Conservation (phyloP, 345 rosid species). For the Eucalyptus polybractea region DNA sequence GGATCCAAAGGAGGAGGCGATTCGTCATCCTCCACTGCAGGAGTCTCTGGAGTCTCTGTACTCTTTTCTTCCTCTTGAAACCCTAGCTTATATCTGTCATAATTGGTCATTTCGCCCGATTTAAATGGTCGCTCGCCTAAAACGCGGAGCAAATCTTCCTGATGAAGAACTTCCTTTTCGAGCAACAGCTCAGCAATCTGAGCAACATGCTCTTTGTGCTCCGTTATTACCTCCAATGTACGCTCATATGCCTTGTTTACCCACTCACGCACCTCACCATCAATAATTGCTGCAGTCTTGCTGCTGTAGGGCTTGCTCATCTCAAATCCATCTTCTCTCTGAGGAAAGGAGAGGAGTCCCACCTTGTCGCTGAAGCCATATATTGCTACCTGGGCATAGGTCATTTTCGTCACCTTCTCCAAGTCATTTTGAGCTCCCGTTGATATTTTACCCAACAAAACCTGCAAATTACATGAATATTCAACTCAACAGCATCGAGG, state of each 20-base stretch:
- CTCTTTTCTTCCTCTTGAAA: constrained; percentile 33
- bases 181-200: constrained; percentile 75
- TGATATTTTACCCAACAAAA: constrained; percentile 77
- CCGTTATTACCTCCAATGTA: constrained; percentile 49
- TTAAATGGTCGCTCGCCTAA: constrained; percentile 86
- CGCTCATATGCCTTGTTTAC: constrained; percentile 58
- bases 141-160: constrained; percentile 53
- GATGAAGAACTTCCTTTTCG: constrained; percentile 85
- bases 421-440: constrained; percentile 95
- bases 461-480: constrained; percentile 17
- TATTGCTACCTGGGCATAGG: constrained; percentile 91
- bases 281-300: constrained; percentile 81
- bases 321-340: constrained; percentile 55
- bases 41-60: constrained; percentile 3
- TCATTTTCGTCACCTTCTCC: constrained; percentile 95
- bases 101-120: constrained; percentile 48
- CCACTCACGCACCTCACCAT: constrained; percentile 83
- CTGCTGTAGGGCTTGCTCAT: constrained; percentile 86
- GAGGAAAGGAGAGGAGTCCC: constrained; percentile 93
- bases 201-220: constrained; percentile 74
- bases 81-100: constrained; percentile 69
- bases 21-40: constrained; percentile 34
- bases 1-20: constrained; percentile 46
- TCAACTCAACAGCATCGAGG: neutral
- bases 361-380: constrained; percentile 96